Evolutionary conservation across 257 asterid genomes (phyloP).

Genomic region (Solanum microdontum): DNA sequence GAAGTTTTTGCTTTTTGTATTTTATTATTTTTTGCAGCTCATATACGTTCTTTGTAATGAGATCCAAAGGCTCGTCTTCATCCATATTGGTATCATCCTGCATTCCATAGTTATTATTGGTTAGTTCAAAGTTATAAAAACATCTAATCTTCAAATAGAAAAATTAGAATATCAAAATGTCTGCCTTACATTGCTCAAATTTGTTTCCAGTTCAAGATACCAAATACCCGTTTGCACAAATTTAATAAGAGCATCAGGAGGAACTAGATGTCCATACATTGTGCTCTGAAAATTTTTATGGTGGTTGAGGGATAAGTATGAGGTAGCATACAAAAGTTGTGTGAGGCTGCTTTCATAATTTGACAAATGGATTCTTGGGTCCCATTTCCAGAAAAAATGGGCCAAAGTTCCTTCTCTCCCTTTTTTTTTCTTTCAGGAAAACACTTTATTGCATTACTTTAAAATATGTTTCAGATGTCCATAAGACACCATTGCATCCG

Average conservation of each 20-base stretch:
- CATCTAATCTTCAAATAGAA: slow-evolving; percentile 15
- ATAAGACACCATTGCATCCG: too few relatives aligned
- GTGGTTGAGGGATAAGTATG: too few relatives aligned
- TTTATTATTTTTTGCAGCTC: slow-evolving; percentile 65
- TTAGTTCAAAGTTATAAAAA: slow-evolving; percentile 10
- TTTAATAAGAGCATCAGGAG: slow-evolving; percentile 79
- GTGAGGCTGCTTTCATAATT: too few relatives aligned
- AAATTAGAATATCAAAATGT: neutral
- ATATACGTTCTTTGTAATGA: slow-evolving; percentile 70
- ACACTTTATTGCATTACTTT: too few relatives aligned
- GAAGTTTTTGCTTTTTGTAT: slow-evolving; percentile 8
- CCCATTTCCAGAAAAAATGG: too few relatives aligned
- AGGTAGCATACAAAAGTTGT: too few relatives aligned
- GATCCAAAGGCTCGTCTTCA: slow-evolving; percentile 81
- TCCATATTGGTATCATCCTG: slow-evolving; percentile 70
- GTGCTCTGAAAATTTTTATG: slow-evolving; percentile 4
- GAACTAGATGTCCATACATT: slow-evolving; percentile 77
- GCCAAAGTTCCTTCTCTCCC: too few relatives aligned
- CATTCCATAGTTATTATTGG: slow-evolving; percentile 19
- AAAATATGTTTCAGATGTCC: too few relatives aligned
- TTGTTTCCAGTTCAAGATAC: slow-evolving; percentile 77
- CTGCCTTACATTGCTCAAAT: slow-evolving; percentile 44
- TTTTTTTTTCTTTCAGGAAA: too few relatives aligned
- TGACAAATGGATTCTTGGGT: too few relatives aligned
- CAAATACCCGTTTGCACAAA: slow-evolving; percentile 85